Evolutionary conservation across 495 filamentous ascomycete genomes (phyloP).

Genomic region (Aspergillus sparsus): DNA sequence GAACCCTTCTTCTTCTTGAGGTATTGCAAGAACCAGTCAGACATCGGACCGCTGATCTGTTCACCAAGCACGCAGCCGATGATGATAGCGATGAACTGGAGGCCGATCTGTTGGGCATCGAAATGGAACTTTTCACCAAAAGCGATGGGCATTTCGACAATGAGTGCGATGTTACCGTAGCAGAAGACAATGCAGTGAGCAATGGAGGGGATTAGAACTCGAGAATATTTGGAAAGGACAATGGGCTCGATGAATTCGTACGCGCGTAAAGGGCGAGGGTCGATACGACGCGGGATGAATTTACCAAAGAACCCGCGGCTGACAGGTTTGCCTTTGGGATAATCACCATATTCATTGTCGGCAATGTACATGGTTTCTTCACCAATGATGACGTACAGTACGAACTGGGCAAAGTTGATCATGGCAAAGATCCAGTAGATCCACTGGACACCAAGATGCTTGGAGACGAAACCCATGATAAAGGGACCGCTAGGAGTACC

Average conservation of each 20-base stretch:
- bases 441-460: constrained; percentile 35
- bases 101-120: constrained; percentile 36
- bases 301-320: constrained; percentile 16
- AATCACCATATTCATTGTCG: constrained; percentile 7
- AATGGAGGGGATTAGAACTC: constrained; percentile 29
- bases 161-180: constrained; percentile 34
- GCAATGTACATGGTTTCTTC: constrained; percentile 33
- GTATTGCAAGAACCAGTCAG: constrained; percentile 30
- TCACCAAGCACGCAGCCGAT: constrained; percentile 40
- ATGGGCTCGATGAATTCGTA: constrained; percentile 30
- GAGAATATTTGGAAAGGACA: constrained; percentile 21
- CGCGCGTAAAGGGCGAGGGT: constrained; percentile 14
- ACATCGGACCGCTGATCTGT: constrained; percentile 36
- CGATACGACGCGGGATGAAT: constrained; percentile 27
- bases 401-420: constrained; percentile 33
- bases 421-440: constrained; percentile 42
- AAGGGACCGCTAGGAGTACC: constrained; percentile 36
- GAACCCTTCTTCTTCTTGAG: constrained; percentile 19
- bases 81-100: constrained; percentile 41
- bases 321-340: not conserved
- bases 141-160: constrained; percentile 37
- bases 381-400: constrained; percentile 29
- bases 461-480: constrained; percentile 36
- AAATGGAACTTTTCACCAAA: constrained; percentile 37
- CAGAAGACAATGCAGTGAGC: constrained; percentile 36